Percentiles rank a stretch among this genome's conserved stretches.
Conservation (phyloP, 192 early-diverging fungal genomes). For the Gryganskiella cystojenkinii region DNA sequence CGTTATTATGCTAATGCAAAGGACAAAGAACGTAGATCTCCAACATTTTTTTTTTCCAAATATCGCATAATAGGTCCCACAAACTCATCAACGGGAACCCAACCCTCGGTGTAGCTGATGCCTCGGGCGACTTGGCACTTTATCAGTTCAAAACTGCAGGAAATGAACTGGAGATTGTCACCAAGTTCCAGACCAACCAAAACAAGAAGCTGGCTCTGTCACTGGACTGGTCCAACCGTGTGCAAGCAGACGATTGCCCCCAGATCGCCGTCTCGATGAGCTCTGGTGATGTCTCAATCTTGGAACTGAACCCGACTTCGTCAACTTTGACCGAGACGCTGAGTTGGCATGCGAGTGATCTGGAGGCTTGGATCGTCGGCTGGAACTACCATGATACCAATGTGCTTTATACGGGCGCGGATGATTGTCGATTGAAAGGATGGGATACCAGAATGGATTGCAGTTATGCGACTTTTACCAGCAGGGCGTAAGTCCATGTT, state of each 20-base stretch:
- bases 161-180: constrained; percentile 37
- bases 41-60: not conserved
- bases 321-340: constrained; percentile 29
- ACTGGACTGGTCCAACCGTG: constrained; percentile 88
- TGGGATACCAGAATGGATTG: constrained; percentile 84
- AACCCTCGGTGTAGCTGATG: constrained; percentile 70
- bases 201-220: constrained; percentile 81
- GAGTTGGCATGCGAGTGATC: constrained; percentile 86
- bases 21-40: not conserved
- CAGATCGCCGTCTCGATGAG: constrained; percentile 78
- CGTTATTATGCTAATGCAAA: not conserved
- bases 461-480: constrained; percentile 67
- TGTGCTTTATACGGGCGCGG: constrained; percentile 83
- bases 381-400: constrained; percentile 85
- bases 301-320: constrained; percentile 59
- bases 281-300: constrained; percentile 73
- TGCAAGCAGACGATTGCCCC: constrained; percentile 27
- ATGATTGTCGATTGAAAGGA: constrained; percentile 87
- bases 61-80: constrained; percentile 63
- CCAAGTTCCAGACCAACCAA: constrained; percentile 52
- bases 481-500: constrained; percentile 60
- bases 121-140: constrained; percentile 66
- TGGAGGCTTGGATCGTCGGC: constrained; percentile 95
- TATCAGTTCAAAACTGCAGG: constrained; percentile 52
- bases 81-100: constrained; percentile 56